Evolutionary conservation across 106 monocot genomes (phyloP).

Genomic region (Platanthera guangdongensis): DNA sequence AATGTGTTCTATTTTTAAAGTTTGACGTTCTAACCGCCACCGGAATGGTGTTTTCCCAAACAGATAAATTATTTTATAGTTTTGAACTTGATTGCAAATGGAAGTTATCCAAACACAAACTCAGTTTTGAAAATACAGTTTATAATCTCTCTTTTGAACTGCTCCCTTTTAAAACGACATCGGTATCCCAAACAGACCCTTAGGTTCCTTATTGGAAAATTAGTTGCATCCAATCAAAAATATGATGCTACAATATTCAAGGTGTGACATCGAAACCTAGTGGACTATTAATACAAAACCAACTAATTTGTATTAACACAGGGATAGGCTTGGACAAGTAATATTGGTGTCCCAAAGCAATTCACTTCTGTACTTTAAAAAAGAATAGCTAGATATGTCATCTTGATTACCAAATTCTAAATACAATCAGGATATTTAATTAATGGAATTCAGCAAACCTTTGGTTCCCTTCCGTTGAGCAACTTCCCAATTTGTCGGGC

Average conservation of each 20-base stretch:
- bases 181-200: too few species aligned
- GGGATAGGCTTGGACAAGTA: not conserved
- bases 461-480: slow-evolving; percentile 92
- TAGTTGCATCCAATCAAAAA: not conserved
- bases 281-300: not conserved
- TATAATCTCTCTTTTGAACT: too few species aligned
- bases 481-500: slow-evolving; percentile 97
- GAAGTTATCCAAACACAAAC: too few species aligned
- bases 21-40: too few species aligned
- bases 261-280: not conserved
- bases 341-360: not conserved
- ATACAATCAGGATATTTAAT: not conserved
- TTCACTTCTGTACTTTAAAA: not conserved
- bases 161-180: too few species aligned
- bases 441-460: slow-evolving; percentile 34
- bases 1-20: too few species aligned
- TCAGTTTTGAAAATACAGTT: too few species aligned
- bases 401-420: not conserved
- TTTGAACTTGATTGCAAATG: too few species aligned
- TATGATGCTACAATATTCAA: not conserved
- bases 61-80: too few species aligned
- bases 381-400: slow-evolving; percentile 10
- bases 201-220: not conserved
- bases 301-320: not conserved
- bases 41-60: too few species aligned